phyloP scores from a whole-genome alignment of 768 basidiomycete species.

The Porpolomopsis calyptriformis region DNA sequence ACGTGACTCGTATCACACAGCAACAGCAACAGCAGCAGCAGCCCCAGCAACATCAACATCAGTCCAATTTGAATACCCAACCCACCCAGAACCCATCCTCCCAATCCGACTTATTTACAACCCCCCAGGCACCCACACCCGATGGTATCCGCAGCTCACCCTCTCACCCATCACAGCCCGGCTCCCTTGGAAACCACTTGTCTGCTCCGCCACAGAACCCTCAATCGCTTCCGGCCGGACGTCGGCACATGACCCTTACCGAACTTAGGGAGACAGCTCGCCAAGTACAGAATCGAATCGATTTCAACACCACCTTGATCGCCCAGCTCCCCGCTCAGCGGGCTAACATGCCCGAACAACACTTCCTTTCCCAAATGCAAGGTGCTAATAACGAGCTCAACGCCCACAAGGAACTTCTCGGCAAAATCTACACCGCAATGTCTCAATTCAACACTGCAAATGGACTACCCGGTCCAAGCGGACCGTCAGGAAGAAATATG shows the following conservation, averaged over 20 bases:
- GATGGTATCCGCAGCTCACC: conserved; percentile 44
- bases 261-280: conserved; percentile 12
- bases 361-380: conserved; percentile 8
- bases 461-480: conserved; percentile 8
- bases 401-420: conserved; percentile 29
- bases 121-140: conserved; percentile 31
- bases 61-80: conserved; percentile 36
- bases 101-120: conserved; percentile 36
- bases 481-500: too few relatives aligned
- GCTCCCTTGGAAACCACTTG: conserved; percentile 8
- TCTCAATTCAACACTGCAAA: conserved; percentile 18
- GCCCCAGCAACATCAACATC: conserved; percentile 26
- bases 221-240: conserved; percentile 3
- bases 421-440: conserved; percentile 23
- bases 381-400: conserved; percentile 15
- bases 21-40: conserved; percentile 20
- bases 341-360: conserved; percentile 3
- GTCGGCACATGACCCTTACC: conserved; percentile 16
- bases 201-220: conserved; percentile 3
- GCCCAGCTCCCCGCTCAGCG: conserved; percentile 10
- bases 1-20: conserved; percentile 7
- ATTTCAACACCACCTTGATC: conserved; percentile 12
- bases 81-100: conserved; percentile 31
- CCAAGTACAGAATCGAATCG: conserved; percentile 12
- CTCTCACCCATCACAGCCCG: conserved; percentile 24